phyloP scores from a whole-genome alignment of 768 basidiomycete species.

The Dictyophora rubrovolvata region DNA sequence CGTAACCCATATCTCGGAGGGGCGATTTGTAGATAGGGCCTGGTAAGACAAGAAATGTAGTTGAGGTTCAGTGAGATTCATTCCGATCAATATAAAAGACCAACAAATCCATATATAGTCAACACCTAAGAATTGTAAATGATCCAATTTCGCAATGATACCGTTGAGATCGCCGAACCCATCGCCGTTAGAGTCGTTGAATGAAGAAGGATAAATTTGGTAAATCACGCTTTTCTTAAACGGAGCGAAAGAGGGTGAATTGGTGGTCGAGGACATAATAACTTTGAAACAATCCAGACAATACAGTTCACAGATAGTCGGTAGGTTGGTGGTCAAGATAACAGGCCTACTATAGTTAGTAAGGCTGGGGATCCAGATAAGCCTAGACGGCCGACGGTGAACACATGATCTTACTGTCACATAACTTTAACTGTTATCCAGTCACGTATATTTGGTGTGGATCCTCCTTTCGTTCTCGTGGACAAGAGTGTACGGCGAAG shows the following conservation, averaged over 20 bases:
- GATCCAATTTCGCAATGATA: slow-evolving; percentile 53
- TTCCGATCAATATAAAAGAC: neutral
- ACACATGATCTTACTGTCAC: too few species aligned
- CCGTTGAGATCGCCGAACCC: slow-evolving; percentile 63
- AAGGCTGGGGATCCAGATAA: too few species aligned
- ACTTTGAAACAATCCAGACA: too few species aligned
- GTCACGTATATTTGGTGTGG: too few species aligned
- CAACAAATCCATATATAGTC: slow-evolving; percentile 54
- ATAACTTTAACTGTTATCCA: too few species aligned
- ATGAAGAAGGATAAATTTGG: slow-evolving; percentile 65
- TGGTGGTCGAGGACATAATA: too few species aligned
- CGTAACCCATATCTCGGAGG: slow-evolving; percentile 64
- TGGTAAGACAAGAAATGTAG: neutral
- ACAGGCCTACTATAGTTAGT: too few species aligned
- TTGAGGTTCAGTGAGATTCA: neutral
- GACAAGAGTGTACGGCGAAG: too few species aligned
- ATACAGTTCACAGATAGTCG: too few species aligned
- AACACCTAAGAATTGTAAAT: slow-evolving; percentile 57
- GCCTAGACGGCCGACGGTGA: too few species aligned
- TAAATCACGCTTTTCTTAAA: slow-evolving; percentile 44
- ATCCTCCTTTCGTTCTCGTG: too few species aligned
- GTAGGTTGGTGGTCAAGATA: too few species aligned
- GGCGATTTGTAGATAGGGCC: slow-evolving; percentile 61
- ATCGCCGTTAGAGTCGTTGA: slow-evolving; percentile 62
- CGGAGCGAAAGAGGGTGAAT: neutral